Conservation (phyloP, 1,284 basidiomycete species). For the Moniliella sp. region DNA sequence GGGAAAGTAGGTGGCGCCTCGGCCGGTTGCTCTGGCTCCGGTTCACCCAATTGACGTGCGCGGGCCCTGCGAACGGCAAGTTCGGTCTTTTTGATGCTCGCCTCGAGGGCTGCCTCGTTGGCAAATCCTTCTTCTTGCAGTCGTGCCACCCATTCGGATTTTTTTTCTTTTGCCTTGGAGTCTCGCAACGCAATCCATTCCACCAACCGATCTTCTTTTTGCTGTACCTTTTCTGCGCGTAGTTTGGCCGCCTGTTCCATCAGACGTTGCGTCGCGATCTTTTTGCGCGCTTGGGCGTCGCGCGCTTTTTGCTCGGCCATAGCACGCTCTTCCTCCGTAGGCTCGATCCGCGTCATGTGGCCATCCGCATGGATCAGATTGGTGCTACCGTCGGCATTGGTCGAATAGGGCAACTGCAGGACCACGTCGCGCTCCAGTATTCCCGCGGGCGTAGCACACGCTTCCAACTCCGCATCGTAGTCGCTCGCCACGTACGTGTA, state of each 20-base stretch:
- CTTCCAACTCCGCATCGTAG: constrained; percentile 49
- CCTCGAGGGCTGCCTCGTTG: constrained; percentile 44
- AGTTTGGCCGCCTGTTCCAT: constrained; percentile 80
- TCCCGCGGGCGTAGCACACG: constrained; percentile 45
- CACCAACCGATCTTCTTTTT: constrained; percentile 64
- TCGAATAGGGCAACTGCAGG: constrained; percentile 13
- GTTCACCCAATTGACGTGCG: constrained; percentile 47
- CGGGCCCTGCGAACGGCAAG: constrained; percentile 46
- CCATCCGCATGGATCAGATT: background rate
- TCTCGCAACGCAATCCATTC: constrained; percentile 50
- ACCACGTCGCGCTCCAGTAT: constrained; percentile 38
- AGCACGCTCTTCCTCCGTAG: background rate
- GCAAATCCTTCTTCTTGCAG: constrained; percentile 48
- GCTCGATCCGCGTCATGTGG: background rate
- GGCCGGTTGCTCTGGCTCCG: constrained; percentile 36
- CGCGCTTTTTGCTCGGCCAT: background rate
- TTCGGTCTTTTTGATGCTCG: constrained; percentile 57
- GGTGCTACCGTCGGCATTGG: background rate
- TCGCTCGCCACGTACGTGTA: constrained; percentile 66
- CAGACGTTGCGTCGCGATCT: constrained; percentile 62
- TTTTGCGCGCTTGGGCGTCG: constrained; percentile 48
- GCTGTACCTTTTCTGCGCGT: constrained; percentile 45
- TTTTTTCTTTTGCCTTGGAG: constrained; percentile 46
- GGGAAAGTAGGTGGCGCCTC: constrained; percentile 68
- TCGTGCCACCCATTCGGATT: constrained; percentile 36